phyloP scores from a whole-genome alignment of 2,329 filamentous ascomycete species.

The Decorospora gaudefroyi region DNA sequence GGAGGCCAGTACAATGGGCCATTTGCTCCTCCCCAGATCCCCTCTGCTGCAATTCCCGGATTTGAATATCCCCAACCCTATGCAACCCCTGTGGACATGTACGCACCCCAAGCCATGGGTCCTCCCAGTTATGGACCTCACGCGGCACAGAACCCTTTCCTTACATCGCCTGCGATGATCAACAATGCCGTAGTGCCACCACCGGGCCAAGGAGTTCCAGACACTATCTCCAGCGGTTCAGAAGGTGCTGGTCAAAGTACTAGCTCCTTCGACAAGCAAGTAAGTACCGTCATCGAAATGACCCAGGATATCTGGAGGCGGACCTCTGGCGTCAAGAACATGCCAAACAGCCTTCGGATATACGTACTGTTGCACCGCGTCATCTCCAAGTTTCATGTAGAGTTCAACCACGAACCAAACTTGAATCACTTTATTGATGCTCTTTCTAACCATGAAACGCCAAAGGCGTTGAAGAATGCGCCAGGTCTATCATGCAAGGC shows the following conservation, averaged over 20 bases:
- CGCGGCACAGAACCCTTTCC: constrained; percentile 32
- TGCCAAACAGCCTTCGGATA: constrained; percentile 66
- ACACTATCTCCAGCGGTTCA: constrained; percentile 19
- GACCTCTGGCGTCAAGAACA: constrained; percentile 62
- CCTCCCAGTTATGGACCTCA: constrained; percentile 37
- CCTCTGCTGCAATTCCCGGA: constrained; percentile 25
- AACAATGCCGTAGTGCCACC: constrained; percentile 35
- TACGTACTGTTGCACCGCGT: constrained; percentile 68
- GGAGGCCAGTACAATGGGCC: constrained; percentile 43
- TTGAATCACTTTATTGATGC: constrained; percentile 60
- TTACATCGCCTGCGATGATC: constrained; percentile 40
- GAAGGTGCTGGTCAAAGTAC: constrained; percentile 39
- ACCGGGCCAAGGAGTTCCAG: constrained; percentile 24
- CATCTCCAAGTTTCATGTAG: constrained; percentile 60
- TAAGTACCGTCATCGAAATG: constrained; percentile 51
- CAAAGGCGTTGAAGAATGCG: constrained; percentile 52
- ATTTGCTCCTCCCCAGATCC: constrained; percentile 44
- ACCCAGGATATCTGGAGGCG: constrained; percentile 67
- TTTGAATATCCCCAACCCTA: constrained; percentile 41
- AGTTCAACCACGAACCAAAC: constrained; percentile 62
- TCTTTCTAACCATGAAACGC: constrained; percentile 49
- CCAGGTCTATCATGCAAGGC: constrained; percentile 52
- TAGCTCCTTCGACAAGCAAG: constrained; percentile 48
- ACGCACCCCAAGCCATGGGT: constrained; percentile 39
- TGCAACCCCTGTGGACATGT: constrained; percentile 36